Conservation (phyloP, 345 rosid species). For the Jatropha curcas region DNA sequence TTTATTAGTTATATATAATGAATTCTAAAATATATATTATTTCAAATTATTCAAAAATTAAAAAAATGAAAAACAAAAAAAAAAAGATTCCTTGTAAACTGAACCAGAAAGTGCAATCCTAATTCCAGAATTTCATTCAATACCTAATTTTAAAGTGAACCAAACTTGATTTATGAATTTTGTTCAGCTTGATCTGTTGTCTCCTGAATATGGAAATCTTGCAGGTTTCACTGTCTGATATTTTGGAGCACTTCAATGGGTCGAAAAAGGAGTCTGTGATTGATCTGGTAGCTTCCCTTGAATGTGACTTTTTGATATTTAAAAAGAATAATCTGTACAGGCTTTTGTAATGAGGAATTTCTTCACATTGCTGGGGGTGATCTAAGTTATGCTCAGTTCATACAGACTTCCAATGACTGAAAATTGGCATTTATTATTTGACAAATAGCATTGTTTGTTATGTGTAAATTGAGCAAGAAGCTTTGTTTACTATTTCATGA, state of each 20-base stretch:
- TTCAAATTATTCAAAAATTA: no score
- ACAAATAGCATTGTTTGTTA: no score
- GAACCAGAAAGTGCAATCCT: no score
- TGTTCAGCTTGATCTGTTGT: neutral
- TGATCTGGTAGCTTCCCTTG: constrained; percentile 29
- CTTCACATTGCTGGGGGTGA: neutral
- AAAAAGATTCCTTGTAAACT: no score
- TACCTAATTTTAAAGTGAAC: no score
- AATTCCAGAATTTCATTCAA: no score
- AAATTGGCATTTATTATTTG: neutral
- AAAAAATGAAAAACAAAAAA: no score
- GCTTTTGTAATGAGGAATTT: constrained; percentile 25
- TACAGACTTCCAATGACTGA: neutral
- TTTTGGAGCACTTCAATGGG: constrained; percentile 37
- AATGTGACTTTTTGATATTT: constrained; percentile 38
- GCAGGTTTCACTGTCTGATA: constrained; percentile 38
- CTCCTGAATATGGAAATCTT: constrained; percentile 2
- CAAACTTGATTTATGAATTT: neutral
- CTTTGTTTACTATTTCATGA: no score
- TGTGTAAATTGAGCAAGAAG: no score
- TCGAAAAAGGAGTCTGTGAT: constrained; percentile 33
- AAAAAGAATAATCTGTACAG: constrained; percentile 39
- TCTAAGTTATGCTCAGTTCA: neutral
- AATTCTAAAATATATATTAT: no score
- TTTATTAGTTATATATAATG: no score